A percentile compares a stretch with the other conserved stretches of the same genome.
Conservation (phyloP, 2,329 filamentous ascomycete genomes). For the Clonostachys rosea region DNA sequence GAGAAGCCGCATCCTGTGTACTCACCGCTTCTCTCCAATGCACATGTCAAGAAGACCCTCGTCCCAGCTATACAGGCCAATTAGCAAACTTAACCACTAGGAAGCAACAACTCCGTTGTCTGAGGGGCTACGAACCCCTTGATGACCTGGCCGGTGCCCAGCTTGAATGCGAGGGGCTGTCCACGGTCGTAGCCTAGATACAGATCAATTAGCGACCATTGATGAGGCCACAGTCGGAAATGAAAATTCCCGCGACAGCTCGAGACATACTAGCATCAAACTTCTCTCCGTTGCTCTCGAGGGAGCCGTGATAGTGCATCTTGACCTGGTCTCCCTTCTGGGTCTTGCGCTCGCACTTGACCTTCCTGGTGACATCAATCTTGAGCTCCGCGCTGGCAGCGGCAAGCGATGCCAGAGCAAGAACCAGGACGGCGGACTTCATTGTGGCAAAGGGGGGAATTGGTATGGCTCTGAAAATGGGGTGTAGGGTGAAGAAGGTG, state of each 20-base stretch:
- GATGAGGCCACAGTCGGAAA: neutral
- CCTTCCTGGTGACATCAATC: slow-evolving; percentile 70
- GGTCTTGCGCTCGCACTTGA: slow-evolving; percentile 77
- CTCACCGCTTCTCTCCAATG: slow-evolving; percentile 78
- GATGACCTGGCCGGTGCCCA: slow-evolving; percentile 83
- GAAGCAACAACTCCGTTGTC: neutral
- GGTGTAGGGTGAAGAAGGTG: too few relatives aligned
- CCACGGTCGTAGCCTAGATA: slow-evolving; percentile 67
- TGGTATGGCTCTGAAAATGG: too few relatives aligned
- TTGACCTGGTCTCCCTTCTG: slow-evolving; percentile 71
- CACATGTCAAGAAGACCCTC: slow-evolving; percentile 90
- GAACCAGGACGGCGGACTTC: slow-evolving; percentile 43
- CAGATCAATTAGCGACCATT: neutral
- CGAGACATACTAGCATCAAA: slow-evolving; percentile 68
- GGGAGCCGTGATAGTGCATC: slow-evolving; percentile 85
- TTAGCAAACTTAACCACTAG: neutral
- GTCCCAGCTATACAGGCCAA: slow-evolving; percentile 63
- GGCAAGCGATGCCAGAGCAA: slow-evolving; percentile 45
- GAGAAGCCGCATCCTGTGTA: neutral
- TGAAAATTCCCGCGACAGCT: neutral
- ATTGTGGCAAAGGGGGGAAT: slow-evolving; percentile 25
- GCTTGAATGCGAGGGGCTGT: slow-evolving; percentile 69
- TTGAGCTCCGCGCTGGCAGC: slow-evolving; percentile 55
- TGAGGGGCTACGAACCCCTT: slow-evolving; percentile 58
- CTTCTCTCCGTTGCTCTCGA: slow-evolving; percentile 66